Conservation (phyloP, 768 basidiomycete species). For the Amanita molliuscula region DNA sequence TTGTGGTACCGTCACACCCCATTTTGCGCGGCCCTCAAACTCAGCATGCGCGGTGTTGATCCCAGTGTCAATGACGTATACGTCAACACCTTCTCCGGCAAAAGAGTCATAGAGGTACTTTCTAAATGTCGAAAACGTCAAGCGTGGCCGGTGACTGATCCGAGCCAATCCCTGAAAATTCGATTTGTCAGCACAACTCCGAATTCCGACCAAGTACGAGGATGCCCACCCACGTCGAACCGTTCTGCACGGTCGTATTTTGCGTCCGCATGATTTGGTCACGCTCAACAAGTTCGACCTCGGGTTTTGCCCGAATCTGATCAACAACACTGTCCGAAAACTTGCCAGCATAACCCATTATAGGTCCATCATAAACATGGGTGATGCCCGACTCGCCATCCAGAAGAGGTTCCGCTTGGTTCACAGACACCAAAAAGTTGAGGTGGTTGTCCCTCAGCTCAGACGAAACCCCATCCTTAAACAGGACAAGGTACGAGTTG, state of each 20-base stretch:
- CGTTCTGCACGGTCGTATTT: conserved; percentile 55
- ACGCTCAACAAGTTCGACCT: conserved; percentile 86
- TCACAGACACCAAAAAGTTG: conserved; percentile 63
- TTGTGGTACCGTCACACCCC: conserved; percentile 88
- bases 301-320: conserved; percentile 71
- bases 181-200: conserved; percentile 10
- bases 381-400: conserved; percentile 43
- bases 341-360: conserved; percentile 73
- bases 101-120: conserved; percentile 61
- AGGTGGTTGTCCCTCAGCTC: conserved; percentile 64
- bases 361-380: conserved; percentile 69
- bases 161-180: conserved; percentile 79
- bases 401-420: conserved; percentile 40
- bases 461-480: conserved; percentile 60
- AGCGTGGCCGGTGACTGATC: conserved; percentile 74
- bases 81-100: conserved; percentile 93
- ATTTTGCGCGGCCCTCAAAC: conserved; percentile 80
- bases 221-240: conserved; percentile 78
- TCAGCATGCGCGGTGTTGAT: conserved; percentile 81
- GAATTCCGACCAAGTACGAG: background rate
- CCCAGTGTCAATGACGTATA: conserved; percentile 82
- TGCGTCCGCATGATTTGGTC: conserved; percentile 75
- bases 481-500: conserved; percentile 91
- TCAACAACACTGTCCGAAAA: conserved; percentile 66
- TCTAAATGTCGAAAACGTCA: conserved; percentile 75